Conservation (phyloP, 2,329 filamentous ascomycete genomes). For the Exutisphaerella laricina region DNA sequence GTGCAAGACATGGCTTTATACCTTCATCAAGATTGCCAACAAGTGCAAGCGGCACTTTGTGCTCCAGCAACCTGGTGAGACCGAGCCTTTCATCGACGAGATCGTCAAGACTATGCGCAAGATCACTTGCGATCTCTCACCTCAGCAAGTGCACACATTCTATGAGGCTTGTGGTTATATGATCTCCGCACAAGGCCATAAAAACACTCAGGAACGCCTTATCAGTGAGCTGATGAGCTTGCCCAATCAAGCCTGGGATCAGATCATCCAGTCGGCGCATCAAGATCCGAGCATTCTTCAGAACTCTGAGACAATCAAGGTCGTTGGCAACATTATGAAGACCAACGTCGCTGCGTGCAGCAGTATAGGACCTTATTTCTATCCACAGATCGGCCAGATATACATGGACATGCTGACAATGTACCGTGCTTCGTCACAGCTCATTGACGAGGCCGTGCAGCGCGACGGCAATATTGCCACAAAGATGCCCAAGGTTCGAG, state of each 20-base stretch:
- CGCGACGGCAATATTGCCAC: constrained; percentile 87
- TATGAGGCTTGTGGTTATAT: constrained; percentile 99
- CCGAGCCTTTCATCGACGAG: constrained; percentile 95
- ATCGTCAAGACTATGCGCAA: constrained; percentile 94
- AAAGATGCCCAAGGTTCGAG: constrained; percentile 94
- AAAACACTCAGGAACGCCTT: constrained; percentile 84
- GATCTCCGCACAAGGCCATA: constrained; percentile 96
- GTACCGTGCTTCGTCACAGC: constrained; percentile 93
- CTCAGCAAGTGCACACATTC: constrained; percentile 97
- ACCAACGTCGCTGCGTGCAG: constrained; percentile 98
- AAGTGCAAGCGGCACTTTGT: constrained; percentile 98
- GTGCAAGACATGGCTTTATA: constrained; percentile 99
- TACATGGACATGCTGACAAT: constrained; percentile 99
- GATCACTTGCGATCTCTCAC: constrained; percentile 90
- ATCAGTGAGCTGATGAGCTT: constrained; percentile 89
- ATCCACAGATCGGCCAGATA: constrained; percentile 93
- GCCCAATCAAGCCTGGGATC: constrained; percentile 91
- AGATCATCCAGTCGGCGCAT: constrained; percentile 84
- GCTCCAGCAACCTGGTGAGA: constrained; percentile 87
- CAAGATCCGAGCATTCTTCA: constrained; percentile 80
- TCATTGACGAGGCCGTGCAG: constrained; percentile 89
- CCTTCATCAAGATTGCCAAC: constrained; percentile 98
- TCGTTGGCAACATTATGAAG: constrained; percentile 99
- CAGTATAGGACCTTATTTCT: constrained; percentile 95
- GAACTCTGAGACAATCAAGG: constrained; percentile 92